Conservation (phyloP, 1,139 yeast species). For the Scheffersomyces segobiensis region DNA sequence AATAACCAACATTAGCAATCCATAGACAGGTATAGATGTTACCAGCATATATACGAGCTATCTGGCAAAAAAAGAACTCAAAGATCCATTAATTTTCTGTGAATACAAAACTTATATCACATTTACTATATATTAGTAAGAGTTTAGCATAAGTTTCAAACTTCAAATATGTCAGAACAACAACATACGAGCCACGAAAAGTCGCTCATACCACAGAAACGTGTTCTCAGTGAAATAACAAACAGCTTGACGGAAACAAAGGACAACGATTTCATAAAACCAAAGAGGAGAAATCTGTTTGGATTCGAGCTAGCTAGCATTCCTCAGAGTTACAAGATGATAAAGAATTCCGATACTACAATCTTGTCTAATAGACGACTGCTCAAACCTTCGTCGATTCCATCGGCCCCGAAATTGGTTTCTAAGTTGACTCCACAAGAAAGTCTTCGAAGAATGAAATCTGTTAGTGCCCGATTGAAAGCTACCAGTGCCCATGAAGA, state of each 20-base stretch:
- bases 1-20: not conserved
- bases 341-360: not conserved
- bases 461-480: not conserved
- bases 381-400: not conserved
- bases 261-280: not conserved
- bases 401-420: slow-evolving; percentile 3
- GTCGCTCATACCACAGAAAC: slow-evolving; percentile 2
- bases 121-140: not conserved
- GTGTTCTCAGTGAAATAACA: slow-evolving; percentile 8
- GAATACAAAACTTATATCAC: not conserved
- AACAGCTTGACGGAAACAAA: not conserved
- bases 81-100: not conserved
- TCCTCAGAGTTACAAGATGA: not conserved
- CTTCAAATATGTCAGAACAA: not conserved
- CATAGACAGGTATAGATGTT: not conserved
- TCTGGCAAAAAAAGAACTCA: not conserved
- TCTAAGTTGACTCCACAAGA: slow-evolving; percentile 1
- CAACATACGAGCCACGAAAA: not conserved
- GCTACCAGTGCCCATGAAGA: not conserved
- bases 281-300: slow-evolving; percentile 8
- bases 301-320: slow-evolving; percentile 5
- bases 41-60: not conserved
- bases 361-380: not conserved
- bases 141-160: not conserved
- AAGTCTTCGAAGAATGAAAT: slow-evolving; percentile 1